Percentiles rank a stretch among this genome's conserved stretches.
Conservation (phyloP, 2,329 filamentous ascomycete species). For the Apiospora arundinis region DNA sequence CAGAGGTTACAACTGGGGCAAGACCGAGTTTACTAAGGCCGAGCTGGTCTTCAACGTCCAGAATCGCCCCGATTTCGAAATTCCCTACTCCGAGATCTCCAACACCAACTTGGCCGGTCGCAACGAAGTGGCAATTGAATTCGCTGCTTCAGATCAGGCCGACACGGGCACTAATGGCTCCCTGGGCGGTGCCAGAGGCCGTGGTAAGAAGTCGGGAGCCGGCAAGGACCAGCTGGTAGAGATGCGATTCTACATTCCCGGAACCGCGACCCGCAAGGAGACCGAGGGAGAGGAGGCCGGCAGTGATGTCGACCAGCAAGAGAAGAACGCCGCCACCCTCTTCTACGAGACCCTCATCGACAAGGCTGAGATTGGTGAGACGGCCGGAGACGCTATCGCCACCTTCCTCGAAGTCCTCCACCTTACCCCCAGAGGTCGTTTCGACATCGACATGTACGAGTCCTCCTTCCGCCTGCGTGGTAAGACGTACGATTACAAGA, state of each 20-base stretch:
- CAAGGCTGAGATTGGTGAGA: constrained; percentile 98
- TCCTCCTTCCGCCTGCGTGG: constrained; percentile 94
- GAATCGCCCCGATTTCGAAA: constrained; percentile 94
- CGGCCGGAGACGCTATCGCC: constrained; percentile 97
- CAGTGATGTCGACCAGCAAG: constrained; percentile 72
- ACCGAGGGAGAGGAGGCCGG: constrained; percentile 75
- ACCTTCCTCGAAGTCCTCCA: constrained; percentile 97
- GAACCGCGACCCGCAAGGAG: constrained; percentile 81
- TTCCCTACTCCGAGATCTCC: constrained; percentile 95
- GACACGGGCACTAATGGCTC: constrained; percentile 77
- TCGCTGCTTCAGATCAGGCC: constrained; percentile 74
- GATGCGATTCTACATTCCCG: constrained; percentile 98
- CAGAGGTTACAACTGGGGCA: constrained; percentile 99
- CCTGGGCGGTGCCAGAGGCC: constrained; percentile 73
- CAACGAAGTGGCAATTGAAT: constrained; percentile 97
- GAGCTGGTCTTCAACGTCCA: constrained; percentile 97
- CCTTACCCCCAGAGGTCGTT: constrained; percentile 97
- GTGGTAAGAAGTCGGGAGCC: constrained; percentile 88
- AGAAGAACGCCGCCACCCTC: constrained; percentile 94
- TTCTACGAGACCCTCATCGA: constrained; percentile 99
- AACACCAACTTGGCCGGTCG: constrained; percentile 98
- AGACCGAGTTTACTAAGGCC: constrained; percentile 93
- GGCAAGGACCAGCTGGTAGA: constrained; percentile 94
- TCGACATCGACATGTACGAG: constrained; percentile 99
- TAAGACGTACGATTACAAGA: constrained; percentile 99